Conservation (phyloP, 2,329 filamentous ascomycete species). For the Aspergillus caelatus region DNA sequence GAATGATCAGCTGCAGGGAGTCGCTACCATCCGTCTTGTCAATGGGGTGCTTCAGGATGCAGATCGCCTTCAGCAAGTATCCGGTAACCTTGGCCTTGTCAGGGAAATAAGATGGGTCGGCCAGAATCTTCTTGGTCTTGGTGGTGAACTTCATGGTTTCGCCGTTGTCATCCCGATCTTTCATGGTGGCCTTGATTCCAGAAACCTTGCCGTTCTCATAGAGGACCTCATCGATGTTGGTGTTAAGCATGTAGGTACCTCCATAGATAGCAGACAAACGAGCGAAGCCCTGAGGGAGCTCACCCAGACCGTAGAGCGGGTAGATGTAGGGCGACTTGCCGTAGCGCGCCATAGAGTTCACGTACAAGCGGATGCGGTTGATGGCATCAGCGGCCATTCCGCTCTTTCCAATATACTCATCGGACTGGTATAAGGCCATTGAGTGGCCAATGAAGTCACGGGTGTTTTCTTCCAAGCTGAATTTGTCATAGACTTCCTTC, state of each 20-base stretch:
- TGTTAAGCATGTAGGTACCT: conserved; percentile 99
- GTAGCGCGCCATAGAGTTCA: conserved; percentile 95
- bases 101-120: conserved; percentile 95
- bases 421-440: conserved; percentile 93
- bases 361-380: conserved; percentile 91
- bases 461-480: conserved; percentile 84
- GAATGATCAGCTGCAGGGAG: conserved; percentile 93
- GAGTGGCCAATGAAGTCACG: conserved; percentile 97
- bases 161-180: conserved; percentile 73
- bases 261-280: conserved; percentile 98
- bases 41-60: conserved; percentile 93
- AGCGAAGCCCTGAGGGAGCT: conserved; percentile 96
- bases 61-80: conserved; percentile 93
- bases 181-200: conserved; percentile 98
- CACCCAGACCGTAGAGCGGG: conserved; percentile 93
- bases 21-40: conserved; percentile 86
- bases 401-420: conserved; percentile 76
- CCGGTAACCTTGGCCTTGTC: conserved; percentile 84
- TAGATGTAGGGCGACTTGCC: conserved; percentile 99
- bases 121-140: conserved; percentile 93
- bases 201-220: conserved; percentile 78
- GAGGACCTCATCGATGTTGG: conserved; percentile 83
- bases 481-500: conserved; percentile 99
- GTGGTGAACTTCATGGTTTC: conserved; percentile 89
- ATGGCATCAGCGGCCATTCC: conserved; percentile 83